phyloP scores from a whole-genome alignment of 1,284 basidiomycete genomes.

The Sporisorium graminicola region DNA sequence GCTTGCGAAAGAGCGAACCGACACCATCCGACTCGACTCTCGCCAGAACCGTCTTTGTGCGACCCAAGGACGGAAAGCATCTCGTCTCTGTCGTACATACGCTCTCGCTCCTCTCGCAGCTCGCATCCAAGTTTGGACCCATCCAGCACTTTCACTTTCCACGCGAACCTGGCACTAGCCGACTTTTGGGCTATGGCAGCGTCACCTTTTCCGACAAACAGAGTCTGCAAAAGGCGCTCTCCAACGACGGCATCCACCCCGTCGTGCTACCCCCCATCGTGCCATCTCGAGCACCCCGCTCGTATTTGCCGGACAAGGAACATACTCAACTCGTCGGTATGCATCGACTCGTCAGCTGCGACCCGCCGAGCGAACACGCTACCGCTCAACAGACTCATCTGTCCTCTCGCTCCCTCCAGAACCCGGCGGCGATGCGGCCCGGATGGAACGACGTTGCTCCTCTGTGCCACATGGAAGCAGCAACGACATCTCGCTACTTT shows the following conservation, averaged over 20 bases:
- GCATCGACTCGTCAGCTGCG: slow-evolving; percentile 25
- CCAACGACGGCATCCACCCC: slow-evolving; percentile 28
- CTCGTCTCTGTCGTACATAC: slow-evolving; percentile 49
- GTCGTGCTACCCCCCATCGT: slow-evolving; percentile 39
- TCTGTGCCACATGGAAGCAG: slow-evolving; percentile 28
- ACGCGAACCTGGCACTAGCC: slow-evolving; percentile 28
- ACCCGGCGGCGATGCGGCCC: slow-evolving; percentile 37
- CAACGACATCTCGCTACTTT: slow-evolving; percentile 18
- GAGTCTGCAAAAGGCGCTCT: slow-evolving; percentile 38
- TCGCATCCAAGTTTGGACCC: slow-evolving; percentile 41
- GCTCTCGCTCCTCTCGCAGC: slow-evolving; percentile 36
- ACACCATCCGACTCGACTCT: slow-evolving; percentile 11
- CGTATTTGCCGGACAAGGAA: slow-evolving; percentile 38
- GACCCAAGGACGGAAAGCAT: slow-evolving; percentile 41
- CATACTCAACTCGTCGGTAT: slow-evolving; percentile 35
- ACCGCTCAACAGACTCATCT: slow-evolving; percentile 21
- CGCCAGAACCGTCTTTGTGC: slow-evolving; percentile 41
- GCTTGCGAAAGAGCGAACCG: not conserved
- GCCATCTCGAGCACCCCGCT: slow-evolving; percentile 35
- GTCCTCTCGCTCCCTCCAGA: slow-evolving; percentile 33
- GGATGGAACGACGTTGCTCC: slow-evolving; percentile 51
- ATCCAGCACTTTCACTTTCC: slow-evolving; percentile 51
- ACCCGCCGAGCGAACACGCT: slow-evolving; percentile 9
- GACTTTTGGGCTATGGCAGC: slow-evolving; percentile 42
- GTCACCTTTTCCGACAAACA: slow-evolving; percentile 40